Evolutionary conservation across 2,329 filamentous ascomycete species (phyloP).

Genomic region (Fusarium hainanense): DNA sequence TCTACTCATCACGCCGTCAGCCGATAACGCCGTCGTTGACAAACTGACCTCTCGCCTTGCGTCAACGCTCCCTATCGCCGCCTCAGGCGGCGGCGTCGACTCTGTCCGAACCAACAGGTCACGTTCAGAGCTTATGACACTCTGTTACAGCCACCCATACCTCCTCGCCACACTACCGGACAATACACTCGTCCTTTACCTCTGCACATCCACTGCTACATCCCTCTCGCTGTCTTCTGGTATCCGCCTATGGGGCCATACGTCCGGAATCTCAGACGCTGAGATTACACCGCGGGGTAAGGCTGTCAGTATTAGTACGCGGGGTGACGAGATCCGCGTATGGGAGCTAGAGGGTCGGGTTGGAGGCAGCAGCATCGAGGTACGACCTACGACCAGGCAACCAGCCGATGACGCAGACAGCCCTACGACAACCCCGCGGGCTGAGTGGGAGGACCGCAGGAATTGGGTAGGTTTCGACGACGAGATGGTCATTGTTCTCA

Average conservation of each 20-base stretch:
- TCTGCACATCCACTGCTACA: constrained; percentile 78
- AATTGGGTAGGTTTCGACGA: constrained; percentile 90
- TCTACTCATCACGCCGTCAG: constrained; percentile 67
- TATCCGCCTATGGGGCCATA: constrained; percentile 88
- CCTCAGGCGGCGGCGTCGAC: constrained; percentile 24
- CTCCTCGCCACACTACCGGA: constrained; percentile 85
- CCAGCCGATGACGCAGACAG: constrained; percentile 39
- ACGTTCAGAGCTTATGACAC: constrained; percentile 59
- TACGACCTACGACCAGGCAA: constrained; percentile 55
- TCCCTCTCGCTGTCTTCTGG: constrained; percentile 77
- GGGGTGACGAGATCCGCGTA: constrained; percentile 82
- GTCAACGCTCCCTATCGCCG: constrained; percentile 50
- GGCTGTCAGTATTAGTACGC: constrained; percentile 86
- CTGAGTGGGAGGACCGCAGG: constrained; percentile 58
- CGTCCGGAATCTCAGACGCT: constrained; percentile 86
- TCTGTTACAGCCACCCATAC: constrained; percentile 84
- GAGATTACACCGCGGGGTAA: constrained; percentile 87
- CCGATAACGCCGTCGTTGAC: constrained; percentile 43
- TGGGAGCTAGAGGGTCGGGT: constrained; percentile 88
- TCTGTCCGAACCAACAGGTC: constrained; percentile 12
- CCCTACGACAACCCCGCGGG: constrained; percentile 13
- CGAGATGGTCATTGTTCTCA: constrained; percentile 88
- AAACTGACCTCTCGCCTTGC: constrained; percentile 53
- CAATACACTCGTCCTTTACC: constrained; percentile 85
- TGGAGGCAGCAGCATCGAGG: constrained; percentile 64